These are phyloP conservation scores for Hylodesmum podocarpum DNA, from an alignment of 306 rosid genomes.

Conservation along the genomic window DNA sequence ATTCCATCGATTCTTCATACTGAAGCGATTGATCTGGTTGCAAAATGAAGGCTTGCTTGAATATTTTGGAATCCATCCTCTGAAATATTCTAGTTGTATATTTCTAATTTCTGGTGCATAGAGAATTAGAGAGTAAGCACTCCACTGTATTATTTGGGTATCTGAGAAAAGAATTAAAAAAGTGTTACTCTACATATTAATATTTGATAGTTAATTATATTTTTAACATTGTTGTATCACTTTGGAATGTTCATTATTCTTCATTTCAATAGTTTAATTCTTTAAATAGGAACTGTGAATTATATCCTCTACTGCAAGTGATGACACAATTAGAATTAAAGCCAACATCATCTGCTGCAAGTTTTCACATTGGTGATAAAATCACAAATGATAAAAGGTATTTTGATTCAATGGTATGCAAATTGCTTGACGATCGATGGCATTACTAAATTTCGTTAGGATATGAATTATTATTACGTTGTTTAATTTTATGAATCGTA, in stretches of 20 bases:
- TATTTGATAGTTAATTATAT: too few species aligned
- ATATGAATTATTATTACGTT: not conserved
- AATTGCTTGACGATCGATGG: not conserved
- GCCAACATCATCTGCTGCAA: not conserved
- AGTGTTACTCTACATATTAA: not conserved
- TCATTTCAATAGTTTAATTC: not conserved
- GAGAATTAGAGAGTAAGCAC: not conserved
- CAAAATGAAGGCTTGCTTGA: slow-evolving; percentile 22
- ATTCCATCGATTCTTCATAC: not conserved
- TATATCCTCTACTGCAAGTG: not conserved
- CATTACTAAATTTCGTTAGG: not conserved
- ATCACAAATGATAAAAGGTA: not conserved
- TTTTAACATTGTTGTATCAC: not conserved
- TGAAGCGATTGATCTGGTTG: slow-evolving; percentile 7
- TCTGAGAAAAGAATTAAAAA: not conserved
- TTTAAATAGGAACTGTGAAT: not conserved
- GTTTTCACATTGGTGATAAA: not conserved
- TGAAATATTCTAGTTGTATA: slow-evolving; percentile 6
- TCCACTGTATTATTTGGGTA: not conserved
- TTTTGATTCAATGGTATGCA: not conserved
- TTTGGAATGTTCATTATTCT: not conserved
- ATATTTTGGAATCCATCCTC: not conserved
- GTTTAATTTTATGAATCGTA: not conserved
- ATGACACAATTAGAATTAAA: not conserved
- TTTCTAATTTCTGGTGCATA: slow-evolving; percentile 4